Evolutionary conservation across 164 flowering plant species (phyloP), one percentile per base, ranked within the genome.

Genomic region (Cinnamomum chago): DNA sequence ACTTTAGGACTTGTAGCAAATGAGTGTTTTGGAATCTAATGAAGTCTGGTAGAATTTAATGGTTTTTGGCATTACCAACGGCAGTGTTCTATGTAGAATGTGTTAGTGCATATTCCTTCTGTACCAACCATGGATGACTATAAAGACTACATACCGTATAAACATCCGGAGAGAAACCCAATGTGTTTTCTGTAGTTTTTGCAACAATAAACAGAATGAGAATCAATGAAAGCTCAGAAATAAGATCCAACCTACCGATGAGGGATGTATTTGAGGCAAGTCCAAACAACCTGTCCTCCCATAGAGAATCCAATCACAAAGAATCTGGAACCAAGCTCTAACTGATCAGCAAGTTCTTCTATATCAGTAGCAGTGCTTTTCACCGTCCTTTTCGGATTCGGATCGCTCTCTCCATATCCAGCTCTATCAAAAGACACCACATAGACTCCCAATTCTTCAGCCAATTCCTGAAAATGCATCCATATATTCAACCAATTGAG

Each of bases 321-420:
- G 77, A 88, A 84, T 72, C 84, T 88, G 65, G 88, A 76, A 60
- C 93, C 93, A 7, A 91, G 76, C 55, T 74, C 84, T 79, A 91
- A 75, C 67, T 85, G 86, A 76, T 90, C 92, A 70, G 91, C 93
- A 33, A 91, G 89, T 76, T 91, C 91, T 77, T 91, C 93, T 58
- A 90, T 79, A 77, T 91, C 96, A 62, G 79, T 78, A 62, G 90
- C 89, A 1, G 81, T 75, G 66, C 90, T 89, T 75, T 88, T 87
- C 30, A 75, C 78, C 24, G 90, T 83, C 35, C 85, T 72, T 13
- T 81, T 83, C 11, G 88, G 90, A 72, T 91, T 73, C 40, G 95
- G 92, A 75, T 87, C 91, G 77, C 92, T 89, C 85, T 90, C 95
- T 66, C 91, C 91, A 79, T 89, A 89, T 33, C 93, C 95, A 33